Conservation (phyloP, 2,329 filamentous ascomycete genomes). For the Talaromyces piceae region DNA sequence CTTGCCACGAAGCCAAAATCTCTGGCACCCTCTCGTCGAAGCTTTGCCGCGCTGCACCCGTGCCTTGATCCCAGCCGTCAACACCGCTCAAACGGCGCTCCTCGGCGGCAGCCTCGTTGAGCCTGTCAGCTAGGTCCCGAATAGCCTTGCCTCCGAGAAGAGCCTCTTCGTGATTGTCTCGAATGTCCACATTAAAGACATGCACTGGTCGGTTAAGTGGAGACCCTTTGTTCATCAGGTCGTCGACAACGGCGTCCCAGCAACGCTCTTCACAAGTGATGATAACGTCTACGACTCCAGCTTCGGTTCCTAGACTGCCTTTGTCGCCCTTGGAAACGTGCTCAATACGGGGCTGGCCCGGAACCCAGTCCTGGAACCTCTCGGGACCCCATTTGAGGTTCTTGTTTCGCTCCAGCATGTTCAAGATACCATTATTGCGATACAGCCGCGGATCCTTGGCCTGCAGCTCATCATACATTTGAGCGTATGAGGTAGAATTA, state of each 20-base stretch:
- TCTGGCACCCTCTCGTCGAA: conserved; percentile 95
- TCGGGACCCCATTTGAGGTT: conserved; percentile 92
- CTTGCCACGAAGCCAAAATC: conserved; percentile 87
- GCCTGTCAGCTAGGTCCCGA: conserved; percentile 74
- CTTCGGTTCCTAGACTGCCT: conserved; percentile 74
- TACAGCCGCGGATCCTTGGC: conserved; percentile 82
- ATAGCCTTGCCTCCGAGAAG: conserved; percentile 85
- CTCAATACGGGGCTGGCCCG: conserved; percentile 74
- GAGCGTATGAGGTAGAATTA: conserved; percentile 91
- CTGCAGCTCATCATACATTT: conserved; percentile 87
- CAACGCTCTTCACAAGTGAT: conserved; percentile 97
- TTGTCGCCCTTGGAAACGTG: conserved; percentile 61
- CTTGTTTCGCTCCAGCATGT: conserved; percentile 91
- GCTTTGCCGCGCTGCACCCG: conserved; percentile 58
- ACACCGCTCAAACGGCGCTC: conserved; percentile 63
- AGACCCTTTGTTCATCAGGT: conserved; percentile 76
- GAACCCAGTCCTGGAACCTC: conserved; percentile 94
- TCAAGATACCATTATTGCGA: conserved; percentile 82
- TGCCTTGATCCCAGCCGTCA: conserved; percentile 61
- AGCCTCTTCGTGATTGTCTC: conserved; percentile 96
- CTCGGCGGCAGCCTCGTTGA: conserved; percentile 73
- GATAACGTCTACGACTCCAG: conserved; percentile 84
- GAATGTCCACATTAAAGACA: conserved; percentile 97
- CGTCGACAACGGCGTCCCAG: conserved; percentile 96
- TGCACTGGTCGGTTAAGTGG: conserved; percentile 89